Conservation (phyloP, 495 filamentous ascomycete species). For the Apodospora peruviana region DNA sequence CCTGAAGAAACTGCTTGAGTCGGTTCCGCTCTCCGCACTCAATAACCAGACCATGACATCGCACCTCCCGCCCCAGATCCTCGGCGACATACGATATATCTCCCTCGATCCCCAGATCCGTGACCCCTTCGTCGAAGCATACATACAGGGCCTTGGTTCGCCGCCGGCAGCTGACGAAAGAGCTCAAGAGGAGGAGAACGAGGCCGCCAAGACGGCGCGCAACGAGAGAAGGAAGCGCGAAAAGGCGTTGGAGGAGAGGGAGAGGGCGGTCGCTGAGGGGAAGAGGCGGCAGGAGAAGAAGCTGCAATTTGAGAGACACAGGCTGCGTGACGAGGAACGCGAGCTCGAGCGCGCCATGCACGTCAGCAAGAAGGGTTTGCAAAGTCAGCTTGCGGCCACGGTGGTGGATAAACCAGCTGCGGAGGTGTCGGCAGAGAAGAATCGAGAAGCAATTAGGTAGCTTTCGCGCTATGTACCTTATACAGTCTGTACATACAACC, state of each 20-base stretch:
- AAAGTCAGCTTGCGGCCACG: conserved; percentile 47
- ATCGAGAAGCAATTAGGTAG: too few relatives aligned
- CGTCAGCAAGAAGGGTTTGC: conserved; percentile 65
- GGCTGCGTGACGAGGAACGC: conserved; percentile 67
- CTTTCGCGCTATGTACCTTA: too few relatives aligned
- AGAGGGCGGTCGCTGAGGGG: conserved; percentile 68
- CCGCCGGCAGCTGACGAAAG: conserved; percentile 45
- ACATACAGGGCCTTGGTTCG: conserved; percentile 65
- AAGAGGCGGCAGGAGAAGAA: conserved; percentile 63
- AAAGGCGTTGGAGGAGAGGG: conserved; percentile 68
- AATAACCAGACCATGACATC: conserved; percentile 60
- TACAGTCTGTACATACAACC: too few relatives aligned
- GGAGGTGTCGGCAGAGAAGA: not conserved
- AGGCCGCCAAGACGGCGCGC: conserved; percentile 54
- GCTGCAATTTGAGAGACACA: conserved; percentile 58
- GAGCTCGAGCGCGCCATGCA: conserved; percentile 77
- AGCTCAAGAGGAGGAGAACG: conserved; percentile 42
- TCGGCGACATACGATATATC: conserved; percentile 76
- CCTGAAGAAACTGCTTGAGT: conserved; percentile 68
- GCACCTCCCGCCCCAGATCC: conserved; percentile 60
- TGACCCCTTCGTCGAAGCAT: conserved; percentile 68
- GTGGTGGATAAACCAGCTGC: not conserved
- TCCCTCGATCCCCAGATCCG: conserved; percentile 64
- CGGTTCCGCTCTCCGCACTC: conserved; percentile 55
- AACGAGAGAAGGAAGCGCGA: conserved; percentile 64